A percentile compares a stretch with the other conserved stretches of the same genome.
Conservation (phyloP, 202 grass and related monocot genomes). For the Setaria viridis region DNA sequence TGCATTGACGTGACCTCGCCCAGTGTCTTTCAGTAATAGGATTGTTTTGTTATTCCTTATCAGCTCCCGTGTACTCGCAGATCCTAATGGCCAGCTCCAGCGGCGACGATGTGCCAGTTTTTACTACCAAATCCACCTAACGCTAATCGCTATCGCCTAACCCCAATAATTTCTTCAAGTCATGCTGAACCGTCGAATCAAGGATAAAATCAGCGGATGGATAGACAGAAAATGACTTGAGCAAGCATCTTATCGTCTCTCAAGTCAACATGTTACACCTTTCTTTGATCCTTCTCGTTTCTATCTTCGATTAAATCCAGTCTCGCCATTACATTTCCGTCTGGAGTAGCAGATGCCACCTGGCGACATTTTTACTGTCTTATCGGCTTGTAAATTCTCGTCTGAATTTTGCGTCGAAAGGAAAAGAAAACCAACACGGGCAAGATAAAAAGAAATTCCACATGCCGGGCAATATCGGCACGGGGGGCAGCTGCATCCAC, state of each 20-base stretch:
- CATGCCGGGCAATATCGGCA: background rate
- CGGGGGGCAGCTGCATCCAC: constrained; percentile 16
- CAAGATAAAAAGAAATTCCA: background rate
- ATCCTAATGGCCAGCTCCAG: background rate
- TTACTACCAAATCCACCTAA: background rate
- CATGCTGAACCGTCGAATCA: constrained; percentile 13
- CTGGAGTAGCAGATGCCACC: background rate
- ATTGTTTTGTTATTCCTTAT: background rate
- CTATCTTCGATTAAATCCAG: too few relatives aligned
- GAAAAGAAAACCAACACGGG: background rate
- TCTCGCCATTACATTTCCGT: too few relatives aligned
- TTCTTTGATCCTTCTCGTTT: background rate
- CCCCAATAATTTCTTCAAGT: background rate
- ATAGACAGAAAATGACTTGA: background rate
- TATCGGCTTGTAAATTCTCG: background rate
- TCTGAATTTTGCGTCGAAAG: constrained; percentile 1
- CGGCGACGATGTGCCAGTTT: background rate
- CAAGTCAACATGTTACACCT: background rate
- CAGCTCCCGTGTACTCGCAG: background rate
- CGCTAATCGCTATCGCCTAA: background rate
- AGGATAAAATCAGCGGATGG: background rate
- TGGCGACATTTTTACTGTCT: background rate
- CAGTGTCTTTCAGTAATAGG: background rate
- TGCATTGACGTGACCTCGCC: background rate
- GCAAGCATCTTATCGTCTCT: background rate